A percentile compares a stretch with the other conserved stretches of the same genome.
These are phyloP conservation scores for Marchantia paleacea DNA, from an alignment of 225 moss, liverwort and hornwort species.

Conservation along the genomic window DNA sequence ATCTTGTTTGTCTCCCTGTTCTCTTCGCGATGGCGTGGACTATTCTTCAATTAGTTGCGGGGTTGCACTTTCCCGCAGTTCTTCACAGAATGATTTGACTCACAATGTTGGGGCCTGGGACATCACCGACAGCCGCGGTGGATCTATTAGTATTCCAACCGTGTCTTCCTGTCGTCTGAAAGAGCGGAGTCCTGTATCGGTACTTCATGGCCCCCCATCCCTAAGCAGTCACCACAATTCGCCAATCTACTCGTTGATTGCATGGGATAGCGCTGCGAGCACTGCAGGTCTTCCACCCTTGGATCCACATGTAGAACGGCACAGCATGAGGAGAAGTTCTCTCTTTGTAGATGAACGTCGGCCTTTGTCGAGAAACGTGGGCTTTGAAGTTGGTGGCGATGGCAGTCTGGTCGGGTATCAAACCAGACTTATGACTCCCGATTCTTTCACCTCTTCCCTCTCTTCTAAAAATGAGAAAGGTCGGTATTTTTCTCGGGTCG, in stretches of 20 bases:
- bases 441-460: conserved; percentile 19
- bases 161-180: conserved; percentile 45
- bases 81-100: conserved; percentile 42
- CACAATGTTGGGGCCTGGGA: conserved; percentile 52
- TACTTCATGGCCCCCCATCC: too few species aligned
- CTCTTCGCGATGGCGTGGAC: too few species aligned
- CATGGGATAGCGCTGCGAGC: too few species aligned
- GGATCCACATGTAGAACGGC: conserved; percentile 58
- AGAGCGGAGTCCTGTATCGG: too few species aligned
- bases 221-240: too few species aligned
- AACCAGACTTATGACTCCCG: conserved; percentile 14
- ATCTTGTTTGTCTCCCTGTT: too few species aligned
- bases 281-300: conserved; percentile 67
- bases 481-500: too few species aligned
- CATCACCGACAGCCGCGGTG: conserved; percentile 43
- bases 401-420: conserved; percentile 33
- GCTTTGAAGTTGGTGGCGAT: conserved; percentile 57
- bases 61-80: conserved; percentile 46
- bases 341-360: conserved; percentile 48
- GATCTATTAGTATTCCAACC: conserved; percentile 50
- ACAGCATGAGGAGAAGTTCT: conserved; percentile 48
- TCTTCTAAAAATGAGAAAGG: conserved; percentile 9
- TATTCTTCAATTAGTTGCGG: too few species aligned
- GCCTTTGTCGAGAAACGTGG: conserved; percentile 51
- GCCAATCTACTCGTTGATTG: too few species aligned